A percentile compares a stretch with the other conserved stretches of the same genome.
Evolutionary conservation across 805 yeast species (phyloP).

Genomic region (Candida ovalis): DNA sequence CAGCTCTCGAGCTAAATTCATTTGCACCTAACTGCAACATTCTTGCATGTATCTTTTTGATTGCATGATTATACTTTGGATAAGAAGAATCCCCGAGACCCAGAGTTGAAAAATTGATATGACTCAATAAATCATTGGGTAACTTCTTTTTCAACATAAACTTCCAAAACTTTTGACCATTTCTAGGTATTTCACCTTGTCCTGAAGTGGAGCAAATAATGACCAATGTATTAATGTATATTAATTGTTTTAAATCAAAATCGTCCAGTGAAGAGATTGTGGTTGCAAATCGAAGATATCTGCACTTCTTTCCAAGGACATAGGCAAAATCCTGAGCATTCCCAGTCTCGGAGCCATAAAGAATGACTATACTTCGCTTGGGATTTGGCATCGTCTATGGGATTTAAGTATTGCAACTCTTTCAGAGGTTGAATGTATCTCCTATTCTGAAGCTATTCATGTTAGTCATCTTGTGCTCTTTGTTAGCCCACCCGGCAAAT

Average conservation of each 20-base stretch:
- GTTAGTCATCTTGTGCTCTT: no score
- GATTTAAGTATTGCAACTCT: no score
- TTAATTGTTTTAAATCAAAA: slow-evolving; percentile 50
- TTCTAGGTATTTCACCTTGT: slow-evolving; percentile 88
- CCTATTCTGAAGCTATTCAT: no score
- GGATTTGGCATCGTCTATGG: slow-evolving; percentile 14
- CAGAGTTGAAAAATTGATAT: slow-evolving; percentile 63
- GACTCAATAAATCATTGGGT: slow-evolving; percentile 54
- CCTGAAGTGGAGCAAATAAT: slow-evolving; percentile 88
- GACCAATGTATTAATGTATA: slow-evolving; percentile 44
- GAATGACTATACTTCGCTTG: slow-evolving; percentile 43
- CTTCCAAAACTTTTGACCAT: slow-evolving; percentile 70
- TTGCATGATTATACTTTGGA: slow-evolving; percentile 85
- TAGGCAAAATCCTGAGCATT: slow-evolving; percentile 83
- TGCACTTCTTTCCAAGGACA: slow-evolving; percentile 51
- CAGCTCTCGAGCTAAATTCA: slow-evolving; percentile 71
- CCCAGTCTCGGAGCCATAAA: slow-evolving; percentile 93
- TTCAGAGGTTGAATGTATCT: no score
- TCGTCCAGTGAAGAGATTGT: slow-evolving; percentile 54
- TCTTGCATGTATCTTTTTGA: slow-evolving; percentile 75
- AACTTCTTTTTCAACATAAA: slow-evolving; percentile 65
- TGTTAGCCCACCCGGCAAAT: no score
- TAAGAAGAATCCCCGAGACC: slow-evolving; percentile 95
- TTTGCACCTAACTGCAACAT: slow-evolving; percentile 76
- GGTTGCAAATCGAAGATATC: slow-evolving; percentile 49